Evolutionary conservation across 2,329 filamentous ascomycete species (phyloP).

Genomic region (Fusarium palustre): DNA sequence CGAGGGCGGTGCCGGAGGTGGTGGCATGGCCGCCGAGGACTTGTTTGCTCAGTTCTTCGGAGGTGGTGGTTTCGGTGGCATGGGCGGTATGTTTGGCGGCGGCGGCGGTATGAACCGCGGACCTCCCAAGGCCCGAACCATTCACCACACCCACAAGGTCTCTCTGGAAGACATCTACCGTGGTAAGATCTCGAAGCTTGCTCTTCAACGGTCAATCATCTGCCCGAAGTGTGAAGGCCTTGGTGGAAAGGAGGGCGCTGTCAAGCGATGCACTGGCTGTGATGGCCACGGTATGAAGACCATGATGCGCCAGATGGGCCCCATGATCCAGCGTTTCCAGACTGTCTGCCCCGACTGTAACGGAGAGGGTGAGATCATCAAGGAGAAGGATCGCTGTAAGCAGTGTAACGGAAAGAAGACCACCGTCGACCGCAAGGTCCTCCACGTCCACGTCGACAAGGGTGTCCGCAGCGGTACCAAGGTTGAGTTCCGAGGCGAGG

Average conservation of each 20-base stretch:
- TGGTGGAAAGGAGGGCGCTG: slow-evolving; percentile 97
- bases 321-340: slow-evolving; percentile 99
- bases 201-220: slow-evolving; percentile 96
- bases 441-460: slow-evolving; percentile 96
- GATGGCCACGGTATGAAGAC: slow-evolving; percentile 98
- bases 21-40: slow-evolving; percentile 95
- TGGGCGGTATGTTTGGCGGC: slow-evolving; percentile 82
- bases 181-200: slow-evolving; percentile 97
- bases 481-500: slow-evolving; percentile 96
- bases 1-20: slow-evolving; percentile 82
- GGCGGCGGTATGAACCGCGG: slow-evolving; percentile 76
- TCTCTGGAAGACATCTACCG: slow-evolving; percentile 98
- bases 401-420: slow-evolving; percentile 98
- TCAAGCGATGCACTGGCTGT: slow-evolving; percentile 90
- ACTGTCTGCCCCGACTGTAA: slow-evolving; percentile 98
- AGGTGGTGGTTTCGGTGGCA: slow-evolving; percentile 67
- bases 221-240: slow-evolving; percentile 94
- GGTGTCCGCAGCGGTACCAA: slow-evolving; percentile 95
- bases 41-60: slow-evolving; percentile 97
- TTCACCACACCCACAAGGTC: slow-evolving; percentile 98
- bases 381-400: slow-evolving; percentile 98
- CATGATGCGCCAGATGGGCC: slow-evolving; percentile 99
- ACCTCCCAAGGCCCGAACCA: slow-evolving; percentile 89
- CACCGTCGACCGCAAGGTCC: slow-evolving; percentile 94
- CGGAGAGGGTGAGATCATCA: slow-evolving; percentile 95